Percentiles rank a stretch among this genome's conserved stretches.
Conservation (phyloP, 768 basidiomycete genomes). For the Xerocomus spinulosus region DNA sequence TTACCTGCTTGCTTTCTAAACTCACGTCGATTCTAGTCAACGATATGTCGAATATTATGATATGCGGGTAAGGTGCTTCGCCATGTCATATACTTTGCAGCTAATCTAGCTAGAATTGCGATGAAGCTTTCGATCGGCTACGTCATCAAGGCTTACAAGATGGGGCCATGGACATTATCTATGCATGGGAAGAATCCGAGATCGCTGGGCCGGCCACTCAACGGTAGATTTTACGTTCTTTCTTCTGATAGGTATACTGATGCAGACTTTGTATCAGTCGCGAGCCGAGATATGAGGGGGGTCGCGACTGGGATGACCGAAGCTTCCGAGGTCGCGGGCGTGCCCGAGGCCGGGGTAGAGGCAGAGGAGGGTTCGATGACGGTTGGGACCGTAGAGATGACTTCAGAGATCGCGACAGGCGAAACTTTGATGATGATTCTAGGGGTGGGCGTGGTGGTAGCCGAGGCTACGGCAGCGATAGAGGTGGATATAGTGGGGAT, state of each 20-base stretch:
- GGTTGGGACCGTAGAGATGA: conserved; percentile 45
- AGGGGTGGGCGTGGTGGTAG: conserved; percentile 35
- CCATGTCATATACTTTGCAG: neutral
- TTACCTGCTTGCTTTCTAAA: neutral
- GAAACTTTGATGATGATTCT: conserved; percentile 35
- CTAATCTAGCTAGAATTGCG: conserved; percentile 52
- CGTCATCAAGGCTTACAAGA: conserved; percentile 77
- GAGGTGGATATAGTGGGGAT: conserved; percentile 43
- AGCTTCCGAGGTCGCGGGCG: conserved; percentile 38
- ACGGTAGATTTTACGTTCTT: conserved; percentile 26
- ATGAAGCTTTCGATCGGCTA: conserved; percentile 74
- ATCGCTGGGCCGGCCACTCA: conserved; percentile 43
- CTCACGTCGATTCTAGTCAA: conserved; percentile 48
- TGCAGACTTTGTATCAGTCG: conserved; percentile 14
- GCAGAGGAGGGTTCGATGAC: conserved; percentile 37
- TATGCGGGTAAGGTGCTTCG: conserved; percentile 53
- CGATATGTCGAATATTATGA: conserved; percentile 95
- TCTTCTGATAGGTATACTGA: conserved; percentile 4
- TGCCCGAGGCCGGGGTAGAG: conserved; percentile 39
- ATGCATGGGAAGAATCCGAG: conserved; percentile 77
- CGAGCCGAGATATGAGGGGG: conserved; percentile 34
- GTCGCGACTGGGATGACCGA: conserved; percentile 46
- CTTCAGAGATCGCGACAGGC: conserved; percentile 35
- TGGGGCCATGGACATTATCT: conserved; percentile 83
- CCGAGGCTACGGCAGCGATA: conserved; percentile 35